phyloP scores from a whole-genome alignment of 2,329 filamentous ascomycete species.

The Metarhizium guizhouense region DNA sequence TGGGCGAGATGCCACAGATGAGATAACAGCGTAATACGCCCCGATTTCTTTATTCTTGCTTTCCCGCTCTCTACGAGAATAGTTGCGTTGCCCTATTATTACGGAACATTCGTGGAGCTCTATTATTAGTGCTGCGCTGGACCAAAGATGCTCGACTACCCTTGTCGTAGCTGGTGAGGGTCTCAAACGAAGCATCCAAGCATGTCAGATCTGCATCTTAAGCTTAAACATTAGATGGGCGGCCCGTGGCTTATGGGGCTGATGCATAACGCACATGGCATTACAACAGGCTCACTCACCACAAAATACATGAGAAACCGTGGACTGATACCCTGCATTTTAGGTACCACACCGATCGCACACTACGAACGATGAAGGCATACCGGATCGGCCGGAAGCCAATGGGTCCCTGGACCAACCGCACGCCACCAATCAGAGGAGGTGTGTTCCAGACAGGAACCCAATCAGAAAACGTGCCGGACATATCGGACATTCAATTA shows the following conservation, averaged over 20 bases:
- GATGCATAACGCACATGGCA: background rate
- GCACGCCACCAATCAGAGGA: conserved; percentile 49
- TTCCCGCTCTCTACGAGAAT: background rate
- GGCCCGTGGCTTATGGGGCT: background rate
- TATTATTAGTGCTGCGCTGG: background rate
- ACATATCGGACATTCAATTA: conserved; percentile 7
- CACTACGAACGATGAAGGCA: conserved; percentile 47
- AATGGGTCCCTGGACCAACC: conserved; percentile 45
- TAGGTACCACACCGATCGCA: conserved; percentile 49
- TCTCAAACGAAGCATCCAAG: background rate
- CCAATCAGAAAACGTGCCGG: conserved; percentile 5
- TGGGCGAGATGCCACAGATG: conserved; percentile 26
- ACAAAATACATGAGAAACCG: background rate
- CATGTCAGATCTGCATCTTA: background rate
- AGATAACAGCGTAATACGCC: conserved; percentile 23
- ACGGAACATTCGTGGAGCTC: background rate
- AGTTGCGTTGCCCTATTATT: background rate
- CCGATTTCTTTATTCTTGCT: background rate
- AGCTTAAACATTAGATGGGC: background rate
- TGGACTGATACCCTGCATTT: conserved; percentile 8
- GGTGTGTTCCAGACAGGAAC: conserved; percentile 20
- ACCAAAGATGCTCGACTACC: background rate
- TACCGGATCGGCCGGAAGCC: conserved; percentile 51
- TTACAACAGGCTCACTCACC: background rate
- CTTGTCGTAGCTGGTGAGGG: background rate